These are phyloP conservation scores for Mycoemilia scoparia DNA, from an alignment of 192 early-diverging fungal species.

Conservation along the genomic window DNA sequence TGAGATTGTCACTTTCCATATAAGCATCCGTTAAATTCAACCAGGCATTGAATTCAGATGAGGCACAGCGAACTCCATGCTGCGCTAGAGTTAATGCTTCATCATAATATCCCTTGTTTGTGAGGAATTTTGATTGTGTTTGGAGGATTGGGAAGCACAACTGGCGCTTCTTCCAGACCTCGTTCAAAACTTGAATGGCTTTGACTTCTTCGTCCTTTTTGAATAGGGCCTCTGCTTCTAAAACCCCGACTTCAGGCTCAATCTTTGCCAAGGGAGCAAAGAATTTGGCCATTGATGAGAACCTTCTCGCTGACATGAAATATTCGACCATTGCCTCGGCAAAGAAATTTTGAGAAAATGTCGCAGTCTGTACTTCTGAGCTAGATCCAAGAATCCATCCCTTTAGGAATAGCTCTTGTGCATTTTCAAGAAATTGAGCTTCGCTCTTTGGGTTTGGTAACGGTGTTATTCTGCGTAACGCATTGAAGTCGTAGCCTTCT, in stretches of 20 bases:
- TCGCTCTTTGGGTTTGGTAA: slow-evolving; percentile 57
- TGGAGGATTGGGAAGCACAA: slow-evolving; percentile 72
- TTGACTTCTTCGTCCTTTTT: slow-evolving; percentile 81
- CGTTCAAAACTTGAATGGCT: slow-evolving; percentile 72
- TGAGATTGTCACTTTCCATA: slow-evolving; percentile 62
- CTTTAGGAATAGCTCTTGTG: slow-evolving; percentile 64
- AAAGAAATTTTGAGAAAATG: slow-evolving; percentile 73
- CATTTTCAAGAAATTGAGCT: slow-evolving; percentile 66
- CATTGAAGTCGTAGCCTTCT: slow-evolving; percentile 64
- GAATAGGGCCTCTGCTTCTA: slow-evolving; percentile 67
- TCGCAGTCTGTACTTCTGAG: slow-evolving; percentile 88
- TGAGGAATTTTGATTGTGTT: slow-evolving; percentile 79
- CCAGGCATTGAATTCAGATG: slow-evolving; percentile 92
- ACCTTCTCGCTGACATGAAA: slow-evolving; percentile 68
- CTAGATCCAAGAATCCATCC: slow-evolving; percentile 90
- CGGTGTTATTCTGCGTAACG: slow-evolving; percentile 79
- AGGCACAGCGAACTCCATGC: slow-evolving; percentile 82
- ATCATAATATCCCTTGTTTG: slow-evolving; percentile 51
- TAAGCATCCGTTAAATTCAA: slow-evolving; percentile 87
- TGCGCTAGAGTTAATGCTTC: slow-evolving; percentile 76
- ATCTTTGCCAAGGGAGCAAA: slow-evolving; percentile 45
- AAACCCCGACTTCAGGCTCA: slow-evolving; percentile 79
- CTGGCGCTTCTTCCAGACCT: slow-evolving; percentile 52
- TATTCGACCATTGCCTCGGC: slow-evolving; percentile 78
- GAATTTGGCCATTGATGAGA: slow-evolving; percentile 57